phyloP scores from a whole-genome alignment of 2,329 filamentous ascomycete genomes.

The Fusarium domesticum region DNA sequence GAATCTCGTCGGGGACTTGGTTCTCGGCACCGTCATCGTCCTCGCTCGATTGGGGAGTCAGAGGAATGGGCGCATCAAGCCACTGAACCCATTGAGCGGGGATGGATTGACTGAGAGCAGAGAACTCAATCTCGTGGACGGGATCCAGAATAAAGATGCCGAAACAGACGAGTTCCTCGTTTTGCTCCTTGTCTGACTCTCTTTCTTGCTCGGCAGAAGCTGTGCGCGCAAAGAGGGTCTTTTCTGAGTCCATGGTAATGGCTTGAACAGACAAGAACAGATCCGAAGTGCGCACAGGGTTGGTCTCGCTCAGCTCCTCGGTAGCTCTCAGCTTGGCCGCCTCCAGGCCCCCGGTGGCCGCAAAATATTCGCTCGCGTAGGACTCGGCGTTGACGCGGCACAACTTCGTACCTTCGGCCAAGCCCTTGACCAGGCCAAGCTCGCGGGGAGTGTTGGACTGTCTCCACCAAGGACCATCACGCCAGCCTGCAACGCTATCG shows the following conservation, averaged over 20 bases:
- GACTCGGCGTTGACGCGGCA: conserved; percentile 84
- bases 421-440: conserved; percentile 73
- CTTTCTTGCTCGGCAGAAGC: conserved; percentile 53
- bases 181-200: conserved; percentile 47
- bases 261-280: conserved; percentile 96
- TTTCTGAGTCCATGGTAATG: conserved; percentile 62
- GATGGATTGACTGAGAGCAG: conserved; percentile 75
- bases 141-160: conserved; percentile 82
- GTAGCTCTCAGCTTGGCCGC: conserved; percentile 76
- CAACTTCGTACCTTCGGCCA: conserved; percentile 86
- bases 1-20: conserved; percentile 73
- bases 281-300: conserved; percentile 88
- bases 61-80: conserved; percentile 72
- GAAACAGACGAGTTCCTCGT: conserved; percentile 66
- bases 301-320: conserved; percentile 74
- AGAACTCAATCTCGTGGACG: conserved; percentile 85
- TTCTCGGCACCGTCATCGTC: conserved; percentile 41
- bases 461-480: conserved; percentile 96
- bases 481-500: conserved; percentile 69
- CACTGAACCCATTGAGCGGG: conserved; percentile 85
- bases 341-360: conserved; percentile 72
- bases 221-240: conserved; percentile 64
- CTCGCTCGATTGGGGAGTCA: conserved; percentile 53
- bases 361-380: conserved; percentile 83
- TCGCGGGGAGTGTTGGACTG: conserved; percentile 66